These are phyloP conservation scores for Cardiospermum halicacabum DNA, from an alignment of 345 rosid species.

Conservation along the genomic window DNA sequence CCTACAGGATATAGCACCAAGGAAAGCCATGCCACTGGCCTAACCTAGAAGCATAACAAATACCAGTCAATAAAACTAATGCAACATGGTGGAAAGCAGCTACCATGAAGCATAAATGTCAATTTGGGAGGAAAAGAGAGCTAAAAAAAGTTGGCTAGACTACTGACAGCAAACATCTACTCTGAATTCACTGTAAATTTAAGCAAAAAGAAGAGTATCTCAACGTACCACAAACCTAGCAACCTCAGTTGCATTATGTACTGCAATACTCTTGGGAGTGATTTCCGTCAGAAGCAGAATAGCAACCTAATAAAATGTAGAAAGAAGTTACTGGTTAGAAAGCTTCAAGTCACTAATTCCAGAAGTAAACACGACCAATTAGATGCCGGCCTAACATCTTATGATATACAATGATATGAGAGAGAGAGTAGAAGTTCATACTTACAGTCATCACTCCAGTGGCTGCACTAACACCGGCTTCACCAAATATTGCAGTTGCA, in stretches of 20 bases:
- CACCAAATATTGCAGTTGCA: conserved; percentile 97
- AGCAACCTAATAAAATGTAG: conserved; percentile 57
- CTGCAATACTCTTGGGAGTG: conserved; percentile 98
- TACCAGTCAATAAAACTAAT: conserved; percentile 22
- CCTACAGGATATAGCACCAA: conserved; percentile 91
- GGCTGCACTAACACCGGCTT: conserved; percentile 99
- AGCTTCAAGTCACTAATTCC: background rate
- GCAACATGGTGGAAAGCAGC: conserved; percentile 7
- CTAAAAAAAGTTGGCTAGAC: background rate
- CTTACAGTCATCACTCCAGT: conserved; percentile 98
- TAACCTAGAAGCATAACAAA: conserved; percentile 70
- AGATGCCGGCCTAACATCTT: background rate
- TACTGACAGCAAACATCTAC: background rate
- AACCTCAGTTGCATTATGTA: conserved; percentile 92
- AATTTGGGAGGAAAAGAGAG: background rate
- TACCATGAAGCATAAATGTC: background rate
- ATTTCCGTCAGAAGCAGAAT: conserved; percentile 92
- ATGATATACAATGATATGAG: background rate
- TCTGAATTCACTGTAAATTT: background rate
- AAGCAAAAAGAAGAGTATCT: background rate
- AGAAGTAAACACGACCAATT: background rate
- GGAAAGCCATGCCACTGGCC: conserved; percentile 99
- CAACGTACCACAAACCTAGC: conserved; percentile 89
- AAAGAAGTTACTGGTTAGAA: conserved; percentile 7
- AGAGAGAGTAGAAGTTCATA: conserved; percentile 16